These are phyloP conservation scores for Dactylellina sp. DNA, from an alignment of 2,329 filamentous ascomycete species.

Conservation along the genomic window DNA sequence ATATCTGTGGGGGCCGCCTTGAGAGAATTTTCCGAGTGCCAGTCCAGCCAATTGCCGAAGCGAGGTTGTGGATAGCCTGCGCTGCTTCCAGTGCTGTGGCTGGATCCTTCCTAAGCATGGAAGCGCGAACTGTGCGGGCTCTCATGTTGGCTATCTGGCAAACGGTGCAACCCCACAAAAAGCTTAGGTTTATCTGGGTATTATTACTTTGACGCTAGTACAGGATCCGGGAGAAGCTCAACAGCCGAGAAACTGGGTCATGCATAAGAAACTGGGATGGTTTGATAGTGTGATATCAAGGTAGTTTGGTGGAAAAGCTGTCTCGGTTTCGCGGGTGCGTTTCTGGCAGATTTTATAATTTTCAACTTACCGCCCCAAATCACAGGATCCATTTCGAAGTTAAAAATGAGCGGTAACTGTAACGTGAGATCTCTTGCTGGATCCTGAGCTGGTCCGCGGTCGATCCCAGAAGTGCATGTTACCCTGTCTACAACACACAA, in stretches of 20 bases:
- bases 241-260: not conserved
- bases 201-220: conserved; percentile 5
- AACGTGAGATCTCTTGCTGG: not conserved
- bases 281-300: not conserved
- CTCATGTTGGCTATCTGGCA: conserved; percentile 15
- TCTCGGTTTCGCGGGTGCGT: conserved; percentile 2
- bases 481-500: too few relatives aligned
- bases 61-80: conserved; percentile 26
- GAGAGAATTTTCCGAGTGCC: not conserved
- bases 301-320: not conserved
- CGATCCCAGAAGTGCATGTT: too few relatives aligned
- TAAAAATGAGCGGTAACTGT: not conserved
- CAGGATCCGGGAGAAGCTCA: conserved; percentile 28
- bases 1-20: conserved; percentile 5
- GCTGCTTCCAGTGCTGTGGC: conserved; percentile 31
- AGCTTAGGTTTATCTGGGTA: too few relatives aligned
- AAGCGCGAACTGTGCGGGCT: conserved; percentile 7
- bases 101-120: conserved; percentile 42
- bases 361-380: conserved; percentile 6
- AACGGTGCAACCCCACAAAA: not conserved
- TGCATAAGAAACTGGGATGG: not conserved
- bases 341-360: conserved; percentile 35
- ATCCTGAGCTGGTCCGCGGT: too few relatives aligned
- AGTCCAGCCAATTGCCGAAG: conserved; percentile 31
- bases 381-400: conserved; percentile 21